Conservation (phyloP, 1,284 basidiomycete genomes). For the Trichosporon sp. region DNA sequence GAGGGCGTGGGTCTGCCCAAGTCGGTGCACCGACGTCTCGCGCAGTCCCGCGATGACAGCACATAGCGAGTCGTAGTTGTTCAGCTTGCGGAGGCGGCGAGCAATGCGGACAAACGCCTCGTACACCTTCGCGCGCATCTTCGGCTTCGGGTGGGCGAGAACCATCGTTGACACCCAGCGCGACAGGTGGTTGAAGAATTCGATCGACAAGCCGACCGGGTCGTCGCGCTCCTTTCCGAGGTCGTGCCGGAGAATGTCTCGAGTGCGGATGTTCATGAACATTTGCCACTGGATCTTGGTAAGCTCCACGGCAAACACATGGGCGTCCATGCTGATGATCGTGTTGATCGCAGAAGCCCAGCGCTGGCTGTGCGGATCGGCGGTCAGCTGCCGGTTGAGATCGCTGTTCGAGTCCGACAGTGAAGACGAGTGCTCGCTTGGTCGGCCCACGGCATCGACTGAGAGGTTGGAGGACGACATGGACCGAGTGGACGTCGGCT, state of each 20-base stretch:
- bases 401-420: background rate
- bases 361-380: conserved; percentile 1
- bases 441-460: conserved; percentile 1
- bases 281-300: conserved; percentile 47
- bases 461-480: conserved; percentile 1
- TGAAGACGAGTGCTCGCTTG: background rate
- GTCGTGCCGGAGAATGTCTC: conserved; percentile 47
- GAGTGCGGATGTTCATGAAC: conserved; percentile 41
- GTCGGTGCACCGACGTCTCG: conserved; percentile 45
- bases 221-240: conserved; percentile 45
- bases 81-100: conserved; percentile 45
- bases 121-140: conserved; percentile 45
- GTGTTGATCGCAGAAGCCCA: conserved; percentile 18
- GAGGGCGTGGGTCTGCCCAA: conserved; percentile 36
- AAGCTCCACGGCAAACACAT: conserved; percentile 44
- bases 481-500: conserved; percentile 1
- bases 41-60: conserved; percentile 46
- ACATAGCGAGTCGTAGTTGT: conserved; percentile 49
- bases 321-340: conserved; percentile 28
- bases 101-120: conserved; percentile 45
- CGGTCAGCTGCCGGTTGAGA: conserved; percentile 3
- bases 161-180: conserved; percentile 48
- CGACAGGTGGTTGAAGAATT: conserved; percentile 49
- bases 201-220: conserved; percentile 39
- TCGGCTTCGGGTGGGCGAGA: conserved; percentile 43